These are phyloP conservation scores for Leptographium procerum DNA, from an alignment of 2,329 filamentous ascomycete genomes.

Conservation along the genomic window DNA sequence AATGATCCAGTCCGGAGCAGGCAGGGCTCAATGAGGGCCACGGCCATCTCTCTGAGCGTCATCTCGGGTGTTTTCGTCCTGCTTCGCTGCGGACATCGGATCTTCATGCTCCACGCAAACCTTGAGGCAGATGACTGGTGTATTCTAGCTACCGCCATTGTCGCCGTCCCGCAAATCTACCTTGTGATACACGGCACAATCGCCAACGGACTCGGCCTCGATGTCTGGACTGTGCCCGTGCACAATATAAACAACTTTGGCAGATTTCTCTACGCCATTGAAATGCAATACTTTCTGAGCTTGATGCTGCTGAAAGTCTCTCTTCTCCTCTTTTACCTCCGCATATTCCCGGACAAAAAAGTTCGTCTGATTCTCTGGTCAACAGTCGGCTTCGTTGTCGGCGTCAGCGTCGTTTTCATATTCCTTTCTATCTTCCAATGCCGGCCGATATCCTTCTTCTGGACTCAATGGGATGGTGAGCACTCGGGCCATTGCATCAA, in stretches of 20 bases:
- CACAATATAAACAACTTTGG: slow-evolving; percentile 31
- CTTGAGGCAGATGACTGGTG: slow-evolving; percentile 25
- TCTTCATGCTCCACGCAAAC: slow-evolving; percentile 19
- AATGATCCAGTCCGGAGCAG: slow-evolving; percentile 16
- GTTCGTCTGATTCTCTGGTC: slow-evolving; percentile 29
- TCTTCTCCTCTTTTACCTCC: slow-evolving; percentile 41
- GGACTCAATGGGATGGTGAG: slow-evolving; percentile 39
- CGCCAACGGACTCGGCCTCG: slow-evolving; percentile 33
- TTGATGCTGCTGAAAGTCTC: slow-evolving; percentile 37
- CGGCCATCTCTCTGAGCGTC: slow-evolving; percentile 19
- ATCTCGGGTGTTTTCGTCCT: slow-evolving; percentile 24
- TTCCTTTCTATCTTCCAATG: slow-evolving; percentile 37
- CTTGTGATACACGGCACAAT: slow-evolving; percentile 19
- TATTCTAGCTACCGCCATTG: slow-evolving; percentile 17
- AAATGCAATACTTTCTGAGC: slow-evolving; percentile 32
- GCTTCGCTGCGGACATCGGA: slow-evolving; percentile 23
- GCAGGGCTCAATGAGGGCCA: slow-evolving; percentile 19
- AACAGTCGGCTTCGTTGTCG: slow-evolving; percentile 26
- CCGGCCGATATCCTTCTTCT: slow-evolving; percentile 36
- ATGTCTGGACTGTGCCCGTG: slow-evolving; percentile 36
- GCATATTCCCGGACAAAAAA: slow-evolving; percentile 33
- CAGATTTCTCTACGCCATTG: slow-evolving; percentile 28
- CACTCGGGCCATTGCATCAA: slow-evolving; percentile 35
- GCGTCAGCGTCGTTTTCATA: slow-evolving; percentile 29
- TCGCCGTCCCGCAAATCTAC: slow-evolving; percentile 17